Evolutionary conservation across 352 stramenopile genomes (phyloP), one percentile per base, ranked within the genome.

Genomic region (Phytophthora pinifolia): DNA sequence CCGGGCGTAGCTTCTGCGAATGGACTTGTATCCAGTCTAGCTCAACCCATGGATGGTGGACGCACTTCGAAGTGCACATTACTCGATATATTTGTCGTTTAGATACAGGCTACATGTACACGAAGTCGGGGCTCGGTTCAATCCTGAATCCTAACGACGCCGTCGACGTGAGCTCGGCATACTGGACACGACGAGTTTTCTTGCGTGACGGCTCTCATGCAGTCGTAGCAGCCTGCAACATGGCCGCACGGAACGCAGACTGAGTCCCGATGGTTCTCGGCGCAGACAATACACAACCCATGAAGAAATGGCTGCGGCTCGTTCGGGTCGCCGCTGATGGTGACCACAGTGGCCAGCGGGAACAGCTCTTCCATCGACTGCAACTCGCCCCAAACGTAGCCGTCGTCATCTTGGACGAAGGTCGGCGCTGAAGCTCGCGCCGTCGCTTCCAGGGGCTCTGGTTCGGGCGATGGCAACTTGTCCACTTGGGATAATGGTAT

Each of bases 171-270:
- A 15, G 65, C 43, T 35, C 76, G 76, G 42, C 78, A 88, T 22
- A 86, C 78, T 22, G 76, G 76, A 44, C 78, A 88, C 32, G 45
- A 62, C 15, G 48, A 54, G 8, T 36, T 57, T 30, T 62, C 50
- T 1, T 63, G 54, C 17, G 65, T 76, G 18, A 79, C 63, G 6
- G 41, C 42, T 41, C 51, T 30, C 45, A 86, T 79, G 38, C 78
- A 86, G 7, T 52, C 34, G 44, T 70, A 68, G 61, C 78, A 88
- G n/a, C 71, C 72, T 4, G 76, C 72, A 32, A 84, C 62, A 50
- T 88, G 78, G 1, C 78, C 76, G 22, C 76, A 88, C 13, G 78
- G 78, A 18, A 88, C 75, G 49, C 76, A 85, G 36, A 86, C 70
- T 6, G 76, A 74, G 36, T 85, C 67, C 0, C 78, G 66, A 15